Evolutionary conservation across 129 eudicot species (phyloP).

Genomic region (Saussurea involucrata): DNA sequence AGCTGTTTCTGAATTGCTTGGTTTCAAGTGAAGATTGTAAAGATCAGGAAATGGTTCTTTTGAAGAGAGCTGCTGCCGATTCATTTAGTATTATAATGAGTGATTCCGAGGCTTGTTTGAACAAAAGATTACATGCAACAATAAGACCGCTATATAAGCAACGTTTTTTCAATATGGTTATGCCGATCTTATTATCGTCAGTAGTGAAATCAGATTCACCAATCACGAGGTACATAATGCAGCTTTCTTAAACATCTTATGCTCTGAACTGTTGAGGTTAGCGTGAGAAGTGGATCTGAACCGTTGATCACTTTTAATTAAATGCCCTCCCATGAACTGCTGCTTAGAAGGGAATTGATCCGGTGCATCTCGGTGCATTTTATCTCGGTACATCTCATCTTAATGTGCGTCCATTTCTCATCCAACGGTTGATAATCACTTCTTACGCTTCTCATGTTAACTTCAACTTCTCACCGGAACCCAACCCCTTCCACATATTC

Average conservation of each 20-base stretch:
- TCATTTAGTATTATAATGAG: slow-evolving; percentile 76
- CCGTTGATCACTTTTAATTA: too few species aligned
- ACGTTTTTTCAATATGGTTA: slow-evolving; percentile 66
- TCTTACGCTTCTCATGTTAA: too few species aligned
- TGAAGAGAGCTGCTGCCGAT: slow-evolving; percentile 69
- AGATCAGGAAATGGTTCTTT: slow-evolving; percentile 22
- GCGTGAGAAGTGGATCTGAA: too few species aligned
- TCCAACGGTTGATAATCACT: too few species aligned
- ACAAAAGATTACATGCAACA: slow-evolving; percentile 62
- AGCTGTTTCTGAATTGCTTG: slow-evolving; percentile 54
- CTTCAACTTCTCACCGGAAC: too few species aligned
- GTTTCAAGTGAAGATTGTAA: slow-evolving; percentile 24
- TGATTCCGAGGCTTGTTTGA: slow-evolving; percentile 83
- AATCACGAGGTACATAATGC: slow-evolving; percentile 41
- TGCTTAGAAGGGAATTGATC: too few species aligned
- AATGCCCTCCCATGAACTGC: too few species aligned
- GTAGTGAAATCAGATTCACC: slow-evolving; percentile 47
- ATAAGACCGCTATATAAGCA: slow-evolving; percentile 84
- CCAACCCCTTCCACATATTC: not conserved
- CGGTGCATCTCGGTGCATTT: too few species aligned
- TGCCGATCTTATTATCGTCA: slow-evolving; percentile 57
- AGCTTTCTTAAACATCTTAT: not conserved
- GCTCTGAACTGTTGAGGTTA: too few species aligned
- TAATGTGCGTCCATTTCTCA: too few species aligned
- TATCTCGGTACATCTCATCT: too few species aligned